Base-by-base conservation (phyloP, 2,329 filamentous ascomycete genomes). In the Ophiocordyceps polyrhachis-furcata region DNA sequence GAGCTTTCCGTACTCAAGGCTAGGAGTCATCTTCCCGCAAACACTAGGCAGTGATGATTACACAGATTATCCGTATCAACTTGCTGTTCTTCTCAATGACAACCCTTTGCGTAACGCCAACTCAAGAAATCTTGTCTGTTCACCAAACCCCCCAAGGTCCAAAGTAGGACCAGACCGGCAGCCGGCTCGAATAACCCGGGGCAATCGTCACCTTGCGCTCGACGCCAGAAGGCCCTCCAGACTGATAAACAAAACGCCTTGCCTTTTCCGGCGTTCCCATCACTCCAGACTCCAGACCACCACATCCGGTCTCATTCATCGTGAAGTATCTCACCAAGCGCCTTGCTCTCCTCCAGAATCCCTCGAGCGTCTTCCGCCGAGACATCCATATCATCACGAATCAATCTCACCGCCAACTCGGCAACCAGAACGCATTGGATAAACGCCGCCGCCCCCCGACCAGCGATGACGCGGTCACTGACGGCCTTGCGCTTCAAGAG, bases 381-480 rank as follows among this genome's bases (percentile, higher is more conserved):
- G 20, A 71, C 62, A 2, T 50, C 47, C 67, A 76, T 70, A 48
- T 76, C 74, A 51, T 77, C 70, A 60, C 67, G 69, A 49, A 76
- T 73, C 44, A 78, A 59, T 48, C 60, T 63, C 32, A 71, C 63
- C 21, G 70, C 66, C 50, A 76, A 56, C 57, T 93, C 87, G 0
- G 84, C 83, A 21, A 93, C 83, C 48, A 93, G 63, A 1, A 89
- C 83, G 1, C 70, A 68, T 59, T 87, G 81, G 2, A 87, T 75
- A 53, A 81, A 89, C 21, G 70, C 72, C 5, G 75, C 74, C 32
- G 79, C 71, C 1, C 82, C 81, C 29, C 80, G 69, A 1, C 73
- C 73, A 14, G 79, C 73, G 47, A 88, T 73, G 17, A 85, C 65
- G 15, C 67, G 63, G 55, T 89, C 83, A 44, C 70, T 66, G 15